A percentile compares a stretch with the other conserved stretches of the same genome.
These are phyloP conservation scores for Lentinula aciculospora DNA, from an alignment of 768 basidiomycete genomes.

Conservation along the genomic window DNA sequence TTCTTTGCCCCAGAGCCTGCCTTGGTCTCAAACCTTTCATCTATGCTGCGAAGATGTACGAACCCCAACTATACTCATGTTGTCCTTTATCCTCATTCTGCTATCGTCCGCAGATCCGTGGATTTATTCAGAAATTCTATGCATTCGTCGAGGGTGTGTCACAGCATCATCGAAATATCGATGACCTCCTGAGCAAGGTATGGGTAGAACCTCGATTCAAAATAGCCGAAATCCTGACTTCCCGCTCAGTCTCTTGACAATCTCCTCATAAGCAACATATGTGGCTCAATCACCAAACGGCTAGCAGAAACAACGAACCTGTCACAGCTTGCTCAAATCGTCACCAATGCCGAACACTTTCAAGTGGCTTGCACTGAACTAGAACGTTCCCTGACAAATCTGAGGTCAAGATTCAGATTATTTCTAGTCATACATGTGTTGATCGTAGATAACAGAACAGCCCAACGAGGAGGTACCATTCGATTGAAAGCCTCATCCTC, in stretches of 20 bases:
- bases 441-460: slow-evolving; percentile 46
- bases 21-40: slow-evolving; percentile 95
- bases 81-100: neutral
- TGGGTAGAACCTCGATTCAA: neutral
- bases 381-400: slow-evolving; percentile 74
- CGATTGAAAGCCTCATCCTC: slow-evolving; percentile 55
- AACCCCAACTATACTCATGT: neutral
- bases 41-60: slow-evolving; percentile 86
- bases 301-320: slow-evolving; percentile 71
- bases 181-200: slow-evolving; percentile 87
- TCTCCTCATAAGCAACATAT: slow-evolving; percentile 72
- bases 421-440: neutral
- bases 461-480: slow-evolving; percentile 79
- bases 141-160: slow-evolving; percentile 94
- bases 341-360: slow-evolving; percentile 91
- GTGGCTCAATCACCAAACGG: slow-evolving; percentile 69
- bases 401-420: slow-evolving; percentile 48
- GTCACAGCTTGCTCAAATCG: slow-evolving; percentile 88
- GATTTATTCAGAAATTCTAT: slow-evolving; percentile 92
- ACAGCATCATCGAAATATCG: slow-evolving; percentile 87
- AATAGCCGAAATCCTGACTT: neutral
- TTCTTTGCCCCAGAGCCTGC: slow-evolving; percentile 64
- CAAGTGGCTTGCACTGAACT: slow-evolving; percentile 80
- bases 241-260: slow-evolving; percentile 74
- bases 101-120: slow-evolving; percentile 53